phyloP scores from a whole-genome alignment of 331 rosid genomes.

The Quercus phellos region DNA sequence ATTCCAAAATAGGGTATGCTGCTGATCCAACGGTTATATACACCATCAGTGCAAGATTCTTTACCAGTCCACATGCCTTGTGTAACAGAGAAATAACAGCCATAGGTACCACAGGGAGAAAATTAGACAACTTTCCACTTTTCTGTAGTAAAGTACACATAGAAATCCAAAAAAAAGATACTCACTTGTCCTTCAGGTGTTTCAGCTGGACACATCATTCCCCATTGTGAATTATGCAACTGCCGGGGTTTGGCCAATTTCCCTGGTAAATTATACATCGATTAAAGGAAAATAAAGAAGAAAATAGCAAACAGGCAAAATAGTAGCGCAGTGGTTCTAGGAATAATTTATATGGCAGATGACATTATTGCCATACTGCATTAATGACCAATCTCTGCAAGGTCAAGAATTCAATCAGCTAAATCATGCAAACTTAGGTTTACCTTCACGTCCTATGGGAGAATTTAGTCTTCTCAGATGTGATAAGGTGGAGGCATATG shows the following conservation, averaged over 20 bases:
- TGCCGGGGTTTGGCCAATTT: conserved; percentile 97
- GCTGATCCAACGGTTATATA: conserved; percentile 98
- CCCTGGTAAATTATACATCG: conserved; percentile 37
- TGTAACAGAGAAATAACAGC: conserved; percentile 25
- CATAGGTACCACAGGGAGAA: conserved; percentile 10
- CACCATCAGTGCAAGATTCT: conserved; percentile 98
- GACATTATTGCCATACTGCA: conserved; percentile 1
- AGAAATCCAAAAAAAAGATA: conserved; percentile 15
- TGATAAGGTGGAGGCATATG: conserved; percentile 92
- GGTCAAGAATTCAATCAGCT: neutral
- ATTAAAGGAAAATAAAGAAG: neutral
- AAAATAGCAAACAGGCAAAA: neutral
- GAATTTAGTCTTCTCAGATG: conserved; percentile 94
- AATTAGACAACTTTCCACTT: neutral
- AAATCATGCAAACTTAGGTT: conserved; percentile 4
- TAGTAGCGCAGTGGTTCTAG: neutral
- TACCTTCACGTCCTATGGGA: conserved; percentile 99
- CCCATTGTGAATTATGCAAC: conserved; percentile 98
- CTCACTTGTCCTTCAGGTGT: conserved; percentile 99
- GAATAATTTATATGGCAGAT: neutral
- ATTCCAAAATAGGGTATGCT: conserved; percentile 92
- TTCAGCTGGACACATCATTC: conserved; percentile 99
- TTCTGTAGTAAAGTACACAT: neutral
- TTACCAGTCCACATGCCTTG: conserved; percentile 98
- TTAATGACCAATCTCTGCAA: conserved; percentile 13